Conservation (phyloP, 768 basidiomycete species). For the Lactarius psammicola region DNA sequence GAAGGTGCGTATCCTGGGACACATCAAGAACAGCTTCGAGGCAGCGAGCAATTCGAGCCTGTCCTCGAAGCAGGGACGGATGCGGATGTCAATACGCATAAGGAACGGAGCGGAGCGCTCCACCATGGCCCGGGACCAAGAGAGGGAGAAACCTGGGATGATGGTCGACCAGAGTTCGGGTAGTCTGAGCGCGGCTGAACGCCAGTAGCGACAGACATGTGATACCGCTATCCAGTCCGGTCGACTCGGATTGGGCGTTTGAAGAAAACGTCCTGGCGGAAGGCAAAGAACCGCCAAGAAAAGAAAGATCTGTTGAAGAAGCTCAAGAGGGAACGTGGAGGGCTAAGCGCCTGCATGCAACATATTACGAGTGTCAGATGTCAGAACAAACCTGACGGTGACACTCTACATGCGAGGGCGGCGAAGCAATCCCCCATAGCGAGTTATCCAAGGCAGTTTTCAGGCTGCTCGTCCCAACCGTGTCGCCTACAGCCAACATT, state of each 20-base stretch:
- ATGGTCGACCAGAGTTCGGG: slow-evolving; percentile 21
- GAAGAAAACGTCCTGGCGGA: too few species aligned
- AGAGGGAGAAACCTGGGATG: slow-evolving; percentile 13
- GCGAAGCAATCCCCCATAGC: background rate
- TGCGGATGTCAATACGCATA: too few species aligned
- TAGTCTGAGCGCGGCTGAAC: slow-evolving; percentile 17
- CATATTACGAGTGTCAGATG: too few species aligned
- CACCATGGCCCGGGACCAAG: slow-evolving; percentile 19
- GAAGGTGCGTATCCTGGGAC: slow-evolving; percentile 5
- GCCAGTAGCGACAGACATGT: slow-evolving; percentile 19
- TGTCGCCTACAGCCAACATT: background rate
- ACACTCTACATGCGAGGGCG: slow-evolving; percentile 4
- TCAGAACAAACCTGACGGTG: background rate
- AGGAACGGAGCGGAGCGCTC: slow-evolving; percentile 21
- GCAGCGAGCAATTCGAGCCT: slow-evolving; percentile 17
- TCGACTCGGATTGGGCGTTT: too few species aligned
- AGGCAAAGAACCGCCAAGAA: background rate
- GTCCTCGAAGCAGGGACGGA: too few species aligned
- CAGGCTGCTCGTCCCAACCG: background rate
- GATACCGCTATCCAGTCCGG: slow-evolving; percentile 17
- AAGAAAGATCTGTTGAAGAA: slow-evolving; percentile 15
- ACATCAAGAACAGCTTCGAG: slow-evolving; percentile 11
- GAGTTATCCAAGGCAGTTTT: background rate
- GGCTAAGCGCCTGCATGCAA: background rate
- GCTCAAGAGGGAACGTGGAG: slow-evolving; percentile 14